Conservation (phyloP, 495 filamentous ascomycete genomes). For the Oleoguttula mirabilis region DNA sequence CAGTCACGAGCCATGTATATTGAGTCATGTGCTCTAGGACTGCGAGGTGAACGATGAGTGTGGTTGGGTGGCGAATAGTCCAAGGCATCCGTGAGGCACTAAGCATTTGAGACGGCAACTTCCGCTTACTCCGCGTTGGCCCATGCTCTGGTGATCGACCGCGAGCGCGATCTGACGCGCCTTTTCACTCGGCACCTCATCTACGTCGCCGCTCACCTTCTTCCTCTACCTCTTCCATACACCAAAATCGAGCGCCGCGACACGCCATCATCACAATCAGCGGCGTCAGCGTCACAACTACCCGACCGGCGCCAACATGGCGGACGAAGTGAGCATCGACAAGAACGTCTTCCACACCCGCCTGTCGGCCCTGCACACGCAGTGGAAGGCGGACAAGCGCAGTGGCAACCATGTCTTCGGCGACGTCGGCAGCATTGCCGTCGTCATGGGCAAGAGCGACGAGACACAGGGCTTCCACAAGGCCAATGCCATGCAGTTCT, state of each 20-base stretch:
- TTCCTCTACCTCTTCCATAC: not conserved
- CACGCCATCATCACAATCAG: conserved; percentile 9
- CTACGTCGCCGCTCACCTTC: conserved; percentile 3
- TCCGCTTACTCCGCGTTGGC: no score
- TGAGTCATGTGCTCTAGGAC: no score
- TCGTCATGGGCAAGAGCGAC: conserved; percentile 89
- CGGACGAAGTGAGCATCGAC: conserved; percentile 75
- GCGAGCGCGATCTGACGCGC: no score
- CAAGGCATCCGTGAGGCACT: no score
- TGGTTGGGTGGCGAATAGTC: no score
- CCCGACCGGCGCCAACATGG: conserved; percentile 31
- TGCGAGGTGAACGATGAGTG: no score
- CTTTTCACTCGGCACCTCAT: no score
- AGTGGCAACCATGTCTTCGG: conserved; percentile 66
- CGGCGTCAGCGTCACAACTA: conserved; percentile 1
- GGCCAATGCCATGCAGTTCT: conserved; percentile 93
- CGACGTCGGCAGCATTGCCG: conserved; percentile 71
- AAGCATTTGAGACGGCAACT: no score
- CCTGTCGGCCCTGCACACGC: conserved; percentile 66
- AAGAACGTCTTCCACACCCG: conserved; percentile 84
- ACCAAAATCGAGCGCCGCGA: not conserved
- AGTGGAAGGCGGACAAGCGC: conserved; percentile 94
- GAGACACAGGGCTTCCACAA: conserved; percentile 75
- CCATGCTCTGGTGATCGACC: no score
- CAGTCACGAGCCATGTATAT: conserved; percentile 13